Conservation (phyloP, 257 asterid genomes). For the Rubia yunnanensis region DNA sequence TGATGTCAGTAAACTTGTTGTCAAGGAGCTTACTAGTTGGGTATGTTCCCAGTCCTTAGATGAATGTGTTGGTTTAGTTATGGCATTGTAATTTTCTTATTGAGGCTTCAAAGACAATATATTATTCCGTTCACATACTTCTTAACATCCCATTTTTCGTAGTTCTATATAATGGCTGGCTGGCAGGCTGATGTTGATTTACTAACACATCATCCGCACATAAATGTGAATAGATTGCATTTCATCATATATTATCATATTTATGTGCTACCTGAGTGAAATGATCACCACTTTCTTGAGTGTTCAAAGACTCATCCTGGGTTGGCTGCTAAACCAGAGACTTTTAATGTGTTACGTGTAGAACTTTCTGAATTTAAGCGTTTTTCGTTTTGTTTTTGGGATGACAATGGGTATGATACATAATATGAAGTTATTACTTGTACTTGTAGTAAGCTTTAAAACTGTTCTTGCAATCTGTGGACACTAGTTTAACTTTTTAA, state of each 20-base stretch:
- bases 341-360: too few relatives aligned
- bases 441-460: neutral
- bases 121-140: neutral
- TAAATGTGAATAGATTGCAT: too few relatives aligned
- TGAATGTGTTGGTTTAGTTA: neutral
- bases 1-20: constrained; percentile 97
- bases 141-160: neutral
- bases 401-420: too few relatives aligned
- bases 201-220: too few relatives aligned
- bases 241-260: too few relatives aligned
- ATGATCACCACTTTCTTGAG: neutral
- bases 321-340: neutral
- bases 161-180: neutral
- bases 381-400: too few relatives aligned
- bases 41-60: constrained; percentile 32
- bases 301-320: neutral
- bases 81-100: neutral
- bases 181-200: neutral
- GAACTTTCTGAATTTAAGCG: too few relatives aligned
- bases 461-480: neutral
- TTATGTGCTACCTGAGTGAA: too few relatives aligned
- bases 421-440: neutral
- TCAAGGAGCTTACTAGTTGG: constrained; percentile 97
- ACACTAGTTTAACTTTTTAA: neutral
- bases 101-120: neutral